Evolutionary conservation across 2,329 filamentous ascomycete genomes (phyloP), one percentile per base, ranked within the genome.

Genomic region (Pezicula neosporulosa): DNA sequence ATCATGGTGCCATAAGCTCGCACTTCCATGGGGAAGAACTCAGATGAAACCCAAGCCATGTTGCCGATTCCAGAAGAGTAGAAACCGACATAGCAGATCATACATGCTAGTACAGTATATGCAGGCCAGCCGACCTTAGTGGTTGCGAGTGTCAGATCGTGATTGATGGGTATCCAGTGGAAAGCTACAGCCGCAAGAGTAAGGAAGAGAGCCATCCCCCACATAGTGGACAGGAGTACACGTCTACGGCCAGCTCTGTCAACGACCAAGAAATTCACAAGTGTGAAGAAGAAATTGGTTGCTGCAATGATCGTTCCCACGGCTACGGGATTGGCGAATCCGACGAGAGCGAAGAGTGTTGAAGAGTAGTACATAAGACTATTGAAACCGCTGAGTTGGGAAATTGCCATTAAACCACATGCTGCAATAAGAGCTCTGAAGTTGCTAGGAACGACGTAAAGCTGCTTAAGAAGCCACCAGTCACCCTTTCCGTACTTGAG

Each of bases 391-490:
- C 67, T 66, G n/a, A 76, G 50, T 42, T 79, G 77, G 12, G 68
- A 72, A 37, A 78, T 73, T 16, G 73, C 76, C 74, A 78, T 78
- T 16, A 78, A 60, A n/a, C 73, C 71, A 49, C 75, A 78, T 2
- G 73, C 75, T 36, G 68, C 64, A 38, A 76, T 60, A 12, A 77
- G 62, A 9, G 74, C 73, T 12, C 76, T 69, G 41, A 74, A 66
- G 50, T 76, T 77, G 15, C 64, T 59, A 1, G 72, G 70, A 13
- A 70, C 63, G 13, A 66, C 64, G 50, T 77, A 73, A 24, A 79
- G 70, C 56, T 76, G 70, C 60, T 74, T 75, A 50, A 75, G 60
- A 8, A 72, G 66, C 57, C 67, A 72, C 63, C 71, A 72, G 4
- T 62, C 56, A 19, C 68, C 70, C 53, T 72, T 73, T 15, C 67